Evolutionary conservation across 352 stramenopile species (phyloP).

Genomic region (Pythium periplocum): DNA sequence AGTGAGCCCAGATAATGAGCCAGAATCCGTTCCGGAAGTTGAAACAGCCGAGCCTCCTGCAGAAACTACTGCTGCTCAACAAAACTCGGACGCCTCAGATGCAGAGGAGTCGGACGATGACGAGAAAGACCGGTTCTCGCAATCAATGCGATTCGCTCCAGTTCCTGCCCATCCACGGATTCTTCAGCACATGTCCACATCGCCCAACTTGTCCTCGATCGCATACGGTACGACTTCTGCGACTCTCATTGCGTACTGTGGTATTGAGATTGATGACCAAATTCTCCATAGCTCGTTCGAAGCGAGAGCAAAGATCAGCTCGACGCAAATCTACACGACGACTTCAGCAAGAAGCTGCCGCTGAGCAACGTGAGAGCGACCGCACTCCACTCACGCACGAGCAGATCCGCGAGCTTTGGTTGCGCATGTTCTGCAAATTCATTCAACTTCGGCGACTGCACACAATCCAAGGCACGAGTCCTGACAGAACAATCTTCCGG

Average conservation of each 20-base stretch:
- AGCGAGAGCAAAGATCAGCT: slow-evolving; percentile 19
- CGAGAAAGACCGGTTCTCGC: background rate
- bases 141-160: background rate
- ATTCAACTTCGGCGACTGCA: slow-evolving; percentile 52
- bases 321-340: too few species aligned
- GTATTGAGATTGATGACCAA: background rate
- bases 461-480: slow-evolving; percentile 39
- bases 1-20: too few species aligned
- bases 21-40: too few species aligned
- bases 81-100: too few species aligned
- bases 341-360: too few species aligned
- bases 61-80: too few species aligned
- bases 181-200: slow-evolving; percentile 23
- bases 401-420: slow-evolving; percentile 37
- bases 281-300: slow-evolving; percentile 24
- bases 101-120: background rate
- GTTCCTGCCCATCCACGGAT: background rate
- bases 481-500: slow-evolving; percentile 48
- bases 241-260: background rate
- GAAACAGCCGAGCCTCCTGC: too few species aligned
- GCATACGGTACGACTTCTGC: slow-evolving; percentile 15
- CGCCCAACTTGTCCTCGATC: slow-evolving; percentile 19
- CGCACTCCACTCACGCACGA: slow-evolving; percentile 30
- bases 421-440: slow-evolving; percentile 40
- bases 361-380: slow-evolving; percentile 14